Base-by-base conservation (phyloP, 1,139 yeast species). In the Hanseniaspora uvarum region DNA sequence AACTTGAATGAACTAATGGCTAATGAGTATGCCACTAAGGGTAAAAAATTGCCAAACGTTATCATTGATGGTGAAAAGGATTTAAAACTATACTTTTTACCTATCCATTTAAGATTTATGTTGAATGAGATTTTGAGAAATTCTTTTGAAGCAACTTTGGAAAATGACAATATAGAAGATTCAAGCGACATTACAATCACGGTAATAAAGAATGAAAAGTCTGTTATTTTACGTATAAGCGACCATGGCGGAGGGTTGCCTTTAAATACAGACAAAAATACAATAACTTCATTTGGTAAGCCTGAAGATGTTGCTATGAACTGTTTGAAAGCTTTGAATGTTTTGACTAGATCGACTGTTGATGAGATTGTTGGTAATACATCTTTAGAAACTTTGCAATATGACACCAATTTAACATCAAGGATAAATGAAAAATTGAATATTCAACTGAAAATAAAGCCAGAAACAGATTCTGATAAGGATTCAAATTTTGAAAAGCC, bases 101-200 rank as follows among this genome's bases (percentile, higher is more conserved):
- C 83, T 12, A 83, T 92, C 1, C 97, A 92, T 69, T 72, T 92
- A 58, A 88, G 85, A 62, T 89, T 86, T 65, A 73, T 89, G 56
- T 72, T 88, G 55, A 94, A 95, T 31, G 97, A 89, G 66, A 81
- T 88, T 31, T 69, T 92, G 58, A 75, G 96, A 58, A 89, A 92
- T 65, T 79, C 94, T 3, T 78, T 80, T 61, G 94, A 86, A 62
- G 94, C 95, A 0, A 83, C 94, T 0, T 77, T 84, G 39, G 72
- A 70, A 50, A 68, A 70, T 54, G 73, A 69, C 54, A 61, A 63
- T 65, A 44, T 68, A 70, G 47, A 33, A 62, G 23, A 61, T 61
- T 2, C 63, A 63, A 24, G 72, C 72, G 2, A 62, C 61, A n/a
- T 86, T 23, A 72, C 71, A 36, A 84, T 89, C 11, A 79, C 88